Conservation (phyloP, 2,329 filamentous ascomycete genomes). For the Beauveria brongniartii region DNA sequence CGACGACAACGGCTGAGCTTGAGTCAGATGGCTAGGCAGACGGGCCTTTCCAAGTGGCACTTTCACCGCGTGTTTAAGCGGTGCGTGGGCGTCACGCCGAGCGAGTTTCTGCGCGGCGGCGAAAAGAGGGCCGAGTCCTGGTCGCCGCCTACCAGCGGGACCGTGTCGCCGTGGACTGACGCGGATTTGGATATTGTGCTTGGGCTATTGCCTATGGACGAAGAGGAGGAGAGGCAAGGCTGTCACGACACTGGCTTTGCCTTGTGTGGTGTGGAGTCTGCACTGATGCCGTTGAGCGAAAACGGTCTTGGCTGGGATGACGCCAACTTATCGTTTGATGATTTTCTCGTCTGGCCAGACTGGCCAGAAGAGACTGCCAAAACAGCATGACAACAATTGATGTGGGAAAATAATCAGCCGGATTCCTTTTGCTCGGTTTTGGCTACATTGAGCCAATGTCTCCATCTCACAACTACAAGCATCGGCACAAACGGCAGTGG, state of each 20-base stretch:
- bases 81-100: slow-evolving; percentile 40
- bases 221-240: background rate
- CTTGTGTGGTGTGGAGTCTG: background rate
- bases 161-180: slow-evolving; percentile 4
- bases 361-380: slow-evolving; percentile 11
- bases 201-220: background rate
- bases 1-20: slow-evolving; percentile 21
- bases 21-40: slow-evolving; percentile 39
- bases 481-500: slow-evolving; percentile 2
- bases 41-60: slow-evolving; percentile 48
- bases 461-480: background rate
- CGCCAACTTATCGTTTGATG: slow-evolving; percentile 13
- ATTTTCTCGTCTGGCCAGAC: slow-evolving; percentile 15
- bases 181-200: background rate
- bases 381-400: background rate
- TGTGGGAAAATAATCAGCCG: background rate
- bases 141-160: slow-evolving; percentile 12
- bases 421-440: too few relatives aligned
- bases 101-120: slow-evolving; percentile 22
- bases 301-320: background rate
- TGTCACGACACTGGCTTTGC: background rate
- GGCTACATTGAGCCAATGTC: background rate
- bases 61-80: slow-evolving; percentile 53
- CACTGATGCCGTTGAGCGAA: background rate
- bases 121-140: background rate